Evolutionary conservation across 2,329 filamentous ascomycete species (phyloP).

Genomic region (Aspergillus candidus): DNA sequence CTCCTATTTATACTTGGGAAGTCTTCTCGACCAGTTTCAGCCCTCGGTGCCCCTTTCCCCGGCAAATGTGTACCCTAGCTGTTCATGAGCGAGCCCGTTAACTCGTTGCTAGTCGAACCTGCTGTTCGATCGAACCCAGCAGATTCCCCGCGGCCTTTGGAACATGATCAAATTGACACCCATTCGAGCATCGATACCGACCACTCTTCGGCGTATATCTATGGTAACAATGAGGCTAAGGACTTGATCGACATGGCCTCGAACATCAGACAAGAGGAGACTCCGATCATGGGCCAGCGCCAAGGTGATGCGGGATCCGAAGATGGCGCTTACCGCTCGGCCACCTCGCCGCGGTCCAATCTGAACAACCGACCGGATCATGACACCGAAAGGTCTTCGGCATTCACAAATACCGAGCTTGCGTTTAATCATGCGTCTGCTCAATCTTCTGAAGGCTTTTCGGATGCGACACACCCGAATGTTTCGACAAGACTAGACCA

Average conservation of each 20-base stretch:
- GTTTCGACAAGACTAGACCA: neutral
- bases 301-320: slow-evolving; percentile 17
- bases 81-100: slow-evolving; percentile 42
- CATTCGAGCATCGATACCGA: slow-evolving; percentile 18
- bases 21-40: neutral
- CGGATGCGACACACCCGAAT: neutral
- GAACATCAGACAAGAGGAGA: too few species aligned
- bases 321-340: slow-evolving; percentile 16
- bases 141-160: slow-evolving; percentile 16
- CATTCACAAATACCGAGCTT: neutral
- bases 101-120: slow-evolving; percentile 39
- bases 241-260: too few species aligned
- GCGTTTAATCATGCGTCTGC: neutral
- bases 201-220: slow-evolving; percentile 13
- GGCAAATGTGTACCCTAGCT: slow-evolving; percentile 1
- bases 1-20: neutral
- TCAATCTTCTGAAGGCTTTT: neutral
- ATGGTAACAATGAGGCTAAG: slow-evolving; percentile 7
- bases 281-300: too few species aligned
- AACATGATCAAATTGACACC: slow-evolving; percentile 18
- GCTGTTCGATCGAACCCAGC: slow-evolving; percentile 34
- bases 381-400: slow-evolving; percentile 1
- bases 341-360: slow-evolving; percentile 10
- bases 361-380: slow-evolving; percentile 5
- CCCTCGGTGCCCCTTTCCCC: too few species aligned